Evolutionary conservation across 345 rosid species (phyloP).

Genomic region (Populus alba): DNA sequence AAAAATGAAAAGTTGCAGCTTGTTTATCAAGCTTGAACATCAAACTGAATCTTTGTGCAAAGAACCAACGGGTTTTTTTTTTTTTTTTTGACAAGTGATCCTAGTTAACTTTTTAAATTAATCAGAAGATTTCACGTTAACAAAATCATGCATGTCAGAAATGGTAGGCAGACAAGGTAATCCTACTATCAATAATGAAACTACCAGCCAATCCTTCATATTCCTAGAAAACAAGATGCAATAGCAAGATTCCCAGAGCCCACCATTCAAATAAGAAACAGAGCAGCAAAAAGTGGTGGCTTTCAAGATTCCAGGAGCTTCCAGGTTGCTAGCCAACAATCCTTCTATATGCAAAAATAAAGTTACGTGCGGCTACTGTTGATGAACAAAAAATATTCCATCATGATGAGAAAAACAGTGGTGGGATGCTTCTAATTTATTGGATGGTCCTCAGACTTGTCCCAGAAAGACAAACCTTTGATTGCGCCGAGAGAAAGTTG

Average conservation of each 20-base stretch:
- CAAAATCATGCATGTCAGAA: neutral
- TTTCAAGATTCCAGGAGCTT: neutral
- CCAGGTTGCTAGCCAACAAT: neutral
- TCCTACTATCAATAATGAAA: neutral
- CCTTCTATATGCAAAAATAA: conserved; percentile 2
- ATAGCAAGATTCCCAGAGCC: neutral
- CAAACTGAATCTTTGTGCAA: neutral
- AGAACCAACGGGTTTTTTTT: neutral
- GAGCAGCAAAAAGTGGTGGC: neutral
- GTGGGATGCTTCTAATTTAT: neutral
- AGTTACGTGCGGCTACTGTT: neutral
- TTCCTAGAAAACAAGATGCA: neutral
- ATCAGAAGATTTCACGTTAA: neutral
- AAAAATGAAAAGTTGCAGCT: neutral
- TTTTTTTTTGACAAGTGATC: neutral
- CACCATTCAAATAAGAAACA: neutral
- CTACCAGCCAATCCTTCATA: neutral
- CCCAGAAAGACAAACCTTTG: conserved; percentile 61
- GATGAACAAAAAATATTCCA: no score
- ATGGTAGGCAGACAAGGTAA: neutral
- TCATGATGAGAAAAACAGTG: neutral
- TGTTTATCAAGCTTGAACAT: neutral
- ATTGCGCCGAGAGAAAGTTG: conserved; percentile 65
- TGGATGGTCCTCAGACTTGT: conserved; percentile 1
- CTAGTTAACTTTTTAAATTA: neutral